Evolutionary conservation across 306 rosid genomes (phyloP).

Genomic region (Gynostemma pentaphyllum): DNA sequence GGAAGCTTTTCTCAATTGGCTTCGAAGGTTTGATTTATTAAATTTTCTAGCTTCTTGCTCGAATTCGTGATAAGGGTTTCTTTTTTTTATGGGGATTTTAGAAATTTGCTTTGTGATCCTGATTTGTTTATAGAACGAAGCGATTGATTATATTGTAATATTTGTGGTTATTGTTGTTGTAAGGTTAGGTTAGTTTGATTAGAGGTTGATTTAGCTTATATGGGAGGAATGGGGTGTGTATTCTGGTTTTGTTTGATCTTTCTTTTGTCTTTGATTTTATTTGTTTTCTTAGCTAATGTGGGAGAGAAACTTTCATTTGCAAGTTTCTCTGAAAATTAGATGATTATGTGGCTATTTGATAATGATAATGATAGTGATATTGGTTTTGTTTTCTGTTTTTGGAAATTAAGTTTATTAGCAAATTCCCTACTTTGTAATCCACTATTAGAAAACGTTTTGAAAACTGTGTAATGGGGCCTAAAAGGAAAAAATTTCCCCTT

Average conservation of each 20-base stretch:
- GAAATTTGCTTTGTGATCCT: too few species aligned
- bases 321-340: neutral
- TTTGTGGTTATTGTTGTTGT: neutral
- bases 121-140: too few species aligned
- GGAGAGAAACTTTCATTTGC: neutral
- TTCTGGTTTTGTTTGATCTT: neutral
- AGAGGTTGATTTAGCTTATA: neutral
- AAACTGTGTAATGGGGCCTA: too few species aligned
- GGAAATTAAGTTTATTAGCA: too few species aligned
- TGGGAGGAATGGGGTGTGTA: neutral
- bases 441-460: too few species aligned
- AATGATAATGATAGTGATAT: too few species aligned
- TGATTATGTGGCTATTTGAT: too few species aligned
- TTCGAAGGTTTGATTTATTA: slow-evolving; percentile 32
- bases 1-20: slow-evolving; percentile 64
- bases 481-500: neutral
- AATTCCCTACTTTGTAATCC: too few species aligned
- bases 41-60: slow-evolving; percentile 3
- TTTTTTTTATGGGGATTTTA: too few species aligned
- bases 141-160: too few species aligned
- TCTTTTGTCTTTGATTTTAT: neutral
- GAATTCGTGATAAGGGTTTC: neutral
- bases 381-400: too few species aligned
- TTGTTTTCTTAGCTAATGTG: neutral
- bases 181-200: neutral